A percentile compares a stretch with the other conserved stretches of the same genome.
Evolutionary conservation across 2,329 filamentous ascomycete genomes (phyloP).

Genomic region (Stagonosporopsis tanaceti): DNA sequence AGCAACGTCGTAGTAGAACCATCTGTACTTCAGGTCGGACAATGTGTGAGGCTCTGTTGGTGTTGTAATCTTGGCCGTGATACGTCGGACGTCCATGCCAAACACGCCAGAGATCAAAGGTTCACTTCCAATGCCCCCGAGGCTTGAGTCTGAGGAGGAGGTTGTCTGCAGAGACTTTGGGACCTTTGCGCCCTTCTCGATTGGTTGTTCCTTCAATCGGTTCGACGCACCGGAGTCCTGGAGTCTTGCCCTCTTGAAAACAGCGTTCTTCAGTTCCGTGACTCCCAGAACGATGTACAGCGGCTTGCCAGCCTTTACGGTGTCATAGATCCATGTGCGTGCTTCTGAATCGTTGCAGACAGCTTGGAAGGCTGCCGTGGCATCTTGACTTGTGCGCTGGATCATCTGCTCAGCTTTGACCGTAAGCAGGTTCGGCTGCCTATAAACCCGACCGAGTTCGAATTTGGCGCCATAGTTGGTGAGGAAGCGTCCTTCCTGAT

Average conservation of each 20-base stretch:
- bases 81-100: slow-evolving; percentile 47
- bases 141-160: slow-evolving; percentile 27
- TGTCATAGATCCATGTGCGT: slow-evolving; percentile 41
- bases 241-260: slow-evolving; percentile 48
- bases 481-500: slow-evolving; percentile 49
- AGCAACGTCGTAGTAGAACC: slow-evolving; percentile 48
- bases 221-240: slow-evolving; percentile 47
- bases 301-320: slow-evolving; percentile 39
- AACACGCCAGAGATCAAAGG: slow-evolving; percentile 47
- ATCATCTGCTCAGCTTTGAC: slow-evolving; percentile 51
- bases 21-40: slow-evolving; percentile 42
- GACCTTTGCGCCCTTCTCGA: slow-evolving; percentile 45
- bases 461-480: slow-evolving; percentile 51
- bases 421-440: slow-evolving; percentile 48
- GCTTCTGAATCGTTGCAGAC: slow-evolving; percentile 47
- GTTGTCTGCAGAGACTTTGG: slow-evolving; percentile 38
- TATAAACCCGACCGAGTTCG: slow-evolving; percentile 47
- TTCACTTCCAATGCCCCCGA: slow-evolving; percentile 43
- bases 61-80: slow-evolving; percentile 41
- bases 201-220: slow-evolving; percentile 42
- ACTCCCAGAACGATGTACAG: slow-evolving; percentile 47
- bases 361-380: slow-evolving; percentile 40
- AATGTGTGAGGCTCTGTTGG: slow-evolving; percentile 45
- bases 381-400: slow-evolving; percentile 42
- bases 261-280: slow-evolving; percentile 50